Evolutionary conservation across 306 rosid genomes (phyloP), one percentile per base, ranked within the genome.

Genomic region (Leucaena leucocephala): DNA sequence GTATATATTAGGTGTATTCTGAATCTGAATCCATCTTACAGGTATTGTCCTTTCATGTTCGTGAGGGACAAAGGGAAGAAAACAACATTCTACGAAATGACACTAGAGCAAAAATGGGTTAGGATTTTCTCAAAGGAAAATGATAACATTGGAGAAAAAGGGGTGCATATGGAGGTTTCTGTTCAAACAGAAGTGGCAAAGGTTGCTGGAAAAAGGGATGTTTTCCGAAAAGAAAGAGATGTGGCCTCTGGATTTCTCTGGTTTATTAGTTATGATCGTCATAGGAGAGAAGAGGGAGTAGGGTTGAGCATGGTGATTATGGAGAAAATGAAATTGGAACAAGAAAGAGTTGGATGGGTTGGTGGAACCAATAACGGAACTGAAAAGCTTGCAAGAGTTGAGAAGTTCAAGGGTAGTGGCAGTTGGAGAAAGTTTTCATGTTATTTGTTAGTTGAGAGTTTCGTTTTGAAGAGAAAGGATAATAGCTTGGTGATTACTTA

Each of bases 1-100:
- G 27, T 27, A 27, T 27, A 27, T 27, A 27, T 27, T 27, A 27
- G 27, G 27, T 27, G 27, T 27, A 27, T 27, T 42, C 10, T 42
- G 11, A 42, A 42, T 42, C 45, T 42, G 8, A 42, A 42, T 8
- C 2, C 45, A 42, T 42, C 10, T 42, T 48, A 14, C 21, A 66
- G 93, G 90, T 85, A 87, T 15, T 77, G 84, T 34, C 96, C 91
- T 59, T 87, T 89, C 72, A 71, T 86, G 82, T 87, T 87, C 40
- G 73, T 91, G 38, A 80, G 71, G 69, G 96, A 89, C 43, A 66
- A 15, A 11, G 22, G 84, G 27, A 33, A 50, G 40, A 81, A 27
- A 79, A 82, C 67, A 1, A 66, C 43, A 79, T 87, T 84, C 52
- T 87, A 91, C 5, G 80, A 83, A 55, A 68, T 85, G 88, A 87